These are phyloP conservation scores for Hygrophoropsis aurantiaca DNA, from an alignment of 768 basidiomycete genomes.

Conservation along the genomic window DNA sequence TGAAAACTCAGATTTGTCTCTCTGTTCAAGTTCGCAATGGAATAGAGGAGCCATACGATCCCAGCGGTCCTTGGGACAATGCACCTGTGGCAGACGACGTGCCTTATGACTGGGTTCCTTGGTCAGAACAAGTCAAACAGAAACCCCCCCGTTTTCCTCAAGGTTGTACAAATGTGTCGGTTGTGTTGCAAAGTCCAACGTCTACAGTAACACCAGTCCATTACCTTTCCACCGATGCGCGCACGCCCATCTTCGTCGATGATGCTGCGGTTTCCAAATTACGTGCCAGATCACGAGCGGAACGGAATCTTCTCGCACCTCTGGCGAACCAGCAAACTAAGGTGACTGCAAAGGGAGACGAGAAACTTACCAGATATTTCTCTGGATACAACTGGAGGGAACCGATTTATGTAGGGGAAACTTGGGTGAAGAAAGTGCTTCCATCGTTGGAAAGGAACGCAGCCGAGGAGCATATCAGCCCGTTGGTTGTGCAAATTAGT, in stretches of 20 bases:
- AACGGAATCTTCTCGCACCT: conserved; percentile 4
- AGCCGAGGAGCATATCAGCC: no score
- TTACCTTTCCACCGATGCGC: conserved; percentile 4
- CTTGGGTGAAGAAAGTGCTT: conserved; percentile 5
- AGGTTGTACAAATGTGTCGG: not conserved
- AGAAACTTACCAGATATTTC: not conserved
- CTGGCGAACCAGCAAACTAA: not conserved
- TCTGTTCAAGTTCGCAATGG: not conserved
- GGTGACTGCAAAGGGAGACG: not conserved
- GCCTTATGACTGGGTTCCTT: conserved; percentile 5
- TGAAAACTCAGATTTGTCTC: not conserved
- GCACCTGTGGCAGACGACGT: not conserved
- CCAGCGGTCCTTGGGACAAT: not conserved
- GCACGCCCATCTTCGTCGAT: conserved; percentile 4
- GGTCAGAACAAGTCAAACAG: not conserved
- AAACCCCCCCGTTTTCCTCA: not conserved
- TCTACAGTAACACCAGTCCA: not conserved
- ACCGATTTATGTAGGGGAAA: conserved; percentile 6
- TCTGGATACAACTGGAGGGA: not conserved
- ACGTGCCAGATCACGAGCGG: not conserved
- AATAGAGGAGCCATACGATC: not conserved
- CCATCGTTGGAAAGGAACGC: not conserved
- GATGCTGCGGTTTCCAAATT: not conserved
- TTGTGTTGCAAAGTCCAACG: not conserved
- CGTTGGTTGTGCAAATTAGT: no score